These are phyloP conservation scores for Ganoderma meredithae DNA, from an alignment of 1,284 basidiomycete species.

Conservation along the genomic window DNA sequence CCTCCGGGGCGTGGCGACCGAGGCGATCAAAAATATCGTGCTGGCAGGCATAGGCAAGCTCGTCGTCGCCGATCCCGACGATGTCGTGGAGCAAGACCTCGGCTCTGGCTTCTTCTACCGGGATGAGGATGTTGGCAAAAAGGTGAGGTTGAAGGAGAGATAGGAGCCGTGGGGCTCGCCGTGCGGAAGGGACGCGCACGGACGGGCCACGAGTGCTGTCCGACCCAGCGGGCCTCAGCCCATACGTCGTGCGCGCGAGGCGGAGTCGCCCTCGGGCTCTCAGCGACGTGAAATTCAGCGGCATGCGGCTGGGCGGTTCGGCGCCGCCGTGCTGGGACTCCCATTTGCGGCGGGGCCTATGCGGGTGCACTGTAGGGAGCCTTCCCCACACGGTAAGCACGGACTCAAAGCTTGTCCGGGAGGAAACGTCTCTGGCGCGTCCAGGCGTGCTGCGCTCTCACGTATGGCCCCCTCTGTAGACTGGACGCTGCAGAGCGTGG, in stretches of 20 bases:
- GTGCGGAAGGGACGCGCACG: neutral
- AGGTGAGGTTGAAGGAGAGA: conserved; percentile 56
- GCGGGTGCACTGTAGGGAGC: conserved; percentile 9
- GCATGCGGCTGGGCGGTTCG: conserved; percentile 4
- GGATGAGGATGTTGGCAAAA: conserved; percentile 90
- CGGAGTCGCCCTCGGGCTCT: conserved; percentile 10
- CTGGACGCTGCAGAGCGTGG: conserved; percentile 28
- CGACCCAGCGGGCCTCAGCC: neutral
- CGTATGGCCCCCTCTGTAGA: conserved; percentile 14
- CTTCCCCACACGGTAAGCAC: conserved; percentile 13
- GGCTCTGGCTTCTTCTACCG: conserved; percentile 94
- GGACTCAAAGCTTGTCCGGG: conserved; percentile 27
- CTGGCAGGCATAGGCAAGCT: conserved; percentile 80
- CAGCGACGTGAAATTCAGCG: conserved; percentile 19
- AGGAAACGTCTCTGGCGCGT: conserved; percentile 14
- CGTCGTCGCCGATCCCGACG: conserved; percentile 68
- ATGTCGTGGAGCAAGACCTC: conserved; percentile 81
- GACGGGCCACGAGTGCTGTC: conserved; percentile 1
- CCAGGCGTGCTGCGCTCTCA: conserved; percentile 23
- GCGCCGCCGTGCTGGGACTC: neutral
- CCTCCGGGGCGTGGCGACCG: conserved; percentile 89
- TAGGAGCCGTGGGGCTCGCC: neutral
- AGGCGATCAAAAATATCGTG: conserved; percentile 95
- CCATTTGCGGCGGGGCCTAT: neutral
- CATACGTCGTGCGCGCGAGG: conserved; percentile 1